Conservation (phyloP, 1,139 yeast genomes). For the Sporopachydermia cereana region DNA sequence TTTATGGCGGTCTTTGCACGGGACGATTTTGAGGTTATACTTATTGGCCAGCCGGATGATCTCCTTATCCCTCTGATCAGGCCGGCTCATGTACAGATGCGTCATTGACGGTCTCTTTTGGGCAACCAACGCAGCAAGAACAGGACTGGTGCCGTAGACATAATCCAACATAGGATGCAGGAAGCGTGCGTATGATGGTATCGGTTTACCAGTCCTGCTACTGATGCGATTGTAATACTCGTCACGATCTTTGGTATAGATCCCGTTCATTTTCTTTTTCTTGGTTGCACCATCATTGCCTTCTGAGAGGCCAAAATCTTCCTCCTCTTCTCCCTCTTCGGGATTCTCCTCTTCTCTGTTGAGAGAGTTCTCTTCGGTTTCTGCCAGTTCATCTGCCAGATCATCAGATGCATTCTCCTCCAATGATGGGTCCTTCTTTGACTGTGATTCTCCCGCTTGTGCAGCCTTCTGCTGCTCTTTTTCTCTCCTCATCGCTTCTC, state of each 20-base stretch:
- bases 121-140: conserved; percentile 53
- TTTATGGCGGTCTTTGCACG: conserved; percentile 39
- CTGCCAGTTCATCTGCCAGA: too few species aligned
- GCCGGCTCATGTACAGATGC: conserved; percentile 38
- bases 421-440: conserved; percentile 8
- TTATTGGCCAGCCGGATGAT: conserved; percentile 37
- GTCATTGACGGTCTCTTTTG: conserved; percentile 42
- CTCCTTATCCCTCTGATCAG: conserved; percentile 25
- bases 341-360: neutral
- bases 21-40: conserved; percentile 32
- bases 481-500: conserved; percentile 13
- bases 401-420: conserved; percentile 9
- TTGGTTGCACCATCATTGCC: neutral
- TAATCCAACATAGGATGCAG: conserved; percentile 48
- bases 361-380: neutral
- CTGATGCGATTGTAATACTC: neutral
- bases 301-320: neutral
- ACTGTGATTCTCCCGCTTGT: conserved; percentile 9
- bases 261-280: neutral
- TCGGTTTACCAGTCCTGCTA: neutral
- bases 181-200: neutral
- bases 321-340: neutral
- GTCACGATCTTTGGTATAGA: neutral
- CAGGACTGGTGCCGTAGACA: conserved; percentile 68
- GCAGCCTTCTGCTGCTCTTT: conserved; percentile 11